Percentiles rank a stretch among this genome's conserved stretches.
These are phyloP conservation scores for Parasarocladium wereldwijsianum DNA, from an alignment of 2,329 filamentous ascomycete species.

Conservation along the genomic window DNA sequence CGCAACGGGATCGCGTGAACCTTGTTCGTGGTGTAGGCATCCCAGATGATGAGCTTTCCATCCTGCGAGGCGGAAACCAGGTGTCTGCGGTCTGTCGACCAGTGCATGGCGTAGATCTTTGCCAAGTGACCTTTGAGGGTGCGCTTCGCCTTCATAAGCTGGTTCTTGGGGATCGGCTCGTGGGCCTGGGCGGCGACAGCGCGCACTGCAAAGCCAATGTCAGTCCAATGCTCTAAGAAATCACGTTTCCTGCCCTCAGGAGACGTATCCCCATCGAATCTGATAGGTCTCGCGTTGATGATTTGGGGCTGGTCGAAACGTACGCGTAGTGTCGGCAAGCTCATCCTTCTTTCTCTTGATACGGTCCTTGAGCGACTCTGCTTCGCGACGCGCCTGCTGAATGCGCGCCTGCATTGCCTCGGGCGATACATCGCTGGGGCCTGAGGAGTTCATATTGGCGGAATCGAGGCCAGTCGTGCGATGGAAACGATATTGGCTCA, in stretches of 20 bases:
- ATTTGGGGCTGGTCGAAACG: too few relatives aligned
- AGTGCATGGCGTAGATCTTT: conserved; percentile 99
- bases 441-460: conserved; percentile 39
- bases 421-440: conserved; percentile 49
- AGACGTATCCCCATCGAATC: too few relatives aligned
- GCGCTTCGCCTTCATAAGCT: conserved; percentile 91
- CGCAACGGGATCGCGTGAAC: conserved; percentile 95
- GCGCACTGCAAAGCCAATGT: conserved; percentile 51
- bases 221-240: too few relatives aligned
- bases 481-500: too few relatives aligned
- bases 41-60: conserved; percentile 99
- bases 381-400: conserved; percentile 86
- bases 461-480: conserved; percentile 1
- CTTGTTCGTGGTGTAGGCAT: conserved; percentile 99
- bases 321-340: conserved; percentile 93
- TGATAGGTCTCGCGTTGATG: too few relatives aligned
- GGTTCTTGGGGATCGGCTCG: conserved; percentile 79
- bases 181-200: conserved; percentile 85
- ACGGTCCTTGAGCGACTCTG: conserved; percentile 91
- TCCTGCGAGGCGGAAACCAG: conserved; percentile 97
- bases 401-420: conserved; percentile 87
- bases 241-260: too few relatives aligned
- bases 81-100: conserved; percentile 95
- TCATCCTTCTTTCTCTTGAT: conserved; percentile 99
- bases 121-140: conserved; percentile 95